These are phyloP conservation scores for Aspergillus carlsbadensis DNA, from an alignment of 495 filamentous ascomycete species.

Conservation along the genomic window DNA sequence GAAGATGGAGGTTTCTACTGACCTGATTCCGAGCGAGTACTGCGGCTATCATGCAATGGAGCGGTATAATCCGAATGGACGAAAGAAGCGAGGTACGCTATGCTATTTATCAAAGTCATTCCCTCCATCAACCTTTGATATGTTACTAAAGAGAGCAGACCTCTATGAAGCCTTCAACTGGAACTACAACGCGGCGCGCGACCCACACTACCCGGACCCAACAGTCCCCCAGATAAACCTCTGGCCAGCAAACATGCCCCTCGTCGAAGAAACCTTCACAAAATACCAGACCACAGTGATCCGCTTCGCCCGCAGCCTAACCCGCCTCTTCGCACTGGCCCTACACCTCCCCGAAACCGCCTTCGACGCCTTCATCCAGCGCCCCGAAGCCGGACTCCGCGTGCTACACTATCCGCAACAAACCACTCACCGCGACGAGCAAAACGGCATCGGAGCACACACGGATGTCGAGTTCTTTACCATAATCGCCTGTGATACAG, in stretches of 20 bases:
- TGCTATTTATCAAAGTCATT: too few relatives aligned
- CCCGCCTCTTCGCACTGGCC: not conserved
- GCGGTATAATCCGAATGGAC: not conserved
- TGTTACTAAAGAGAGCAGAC: too few relatives aligned
- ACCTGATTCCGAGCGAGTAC: not conserved
- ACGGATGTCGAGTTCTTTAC: slow-evolving; percentile 1
- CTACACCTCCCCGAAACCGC: not conserved
- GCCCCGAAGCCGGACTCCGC: not conserved
- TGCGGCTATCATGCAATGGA: not conserved
- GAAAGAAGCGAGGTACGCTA: not conserved
- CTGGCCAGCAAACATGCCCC: not conserved
- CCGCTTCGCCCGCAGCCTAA: not conserved
- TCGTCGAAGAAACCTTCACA: not conserved
- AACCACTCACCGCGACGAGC: not conserved
- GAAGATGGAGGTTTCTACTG: slow-evolving; percentile 1
- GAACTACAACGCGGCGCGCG: not conserved
- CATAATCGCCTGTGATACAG: not conserved
- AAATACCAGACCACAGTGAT: not conserved
- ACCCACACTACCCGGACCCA: not conserved
- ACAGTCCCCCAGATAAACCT: not conserved
- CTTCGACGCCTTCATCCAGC: not conserved
- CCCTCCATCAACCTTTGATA: too few relatives aligned
- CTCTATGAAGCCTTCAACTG: not conserved
- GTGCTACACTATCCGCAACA: not conserved
- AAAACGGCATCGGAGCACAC: slow-evolving; percentile 1